Conservation (phyloP, 2,329 filamentous ascomycete species). For the Elsinoe necatrix region DNA sequence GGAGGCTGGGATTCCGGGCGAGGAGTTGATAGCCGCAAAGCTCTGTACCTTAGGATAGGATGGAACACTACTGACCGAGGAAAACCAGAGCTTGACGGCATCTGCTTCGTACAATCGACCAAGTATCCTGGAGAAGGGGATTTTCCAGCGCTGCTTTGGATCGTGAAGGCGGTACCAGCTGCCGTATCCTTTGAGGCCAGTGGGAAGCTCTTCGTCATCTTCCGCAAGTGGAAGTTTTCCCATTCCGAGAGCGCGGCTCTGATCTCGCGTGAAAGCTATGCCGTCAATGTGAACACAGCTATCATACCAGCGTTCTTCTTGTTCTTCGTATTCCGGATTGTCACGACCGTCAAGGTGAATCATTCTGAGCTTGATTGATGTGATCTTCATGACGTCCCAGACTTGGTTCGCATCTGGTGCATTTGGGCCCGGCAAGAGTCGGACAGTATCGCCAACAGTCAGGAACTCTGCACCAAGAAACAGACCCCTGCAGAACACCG, state of each 20-base stretch:
- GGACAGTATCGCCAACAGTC: slow-evolving; percentile 46
- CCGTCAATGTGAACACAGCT: slow-evolving; percentile 41
- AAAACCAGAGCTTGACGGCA: slow-evolving; percentile 41
- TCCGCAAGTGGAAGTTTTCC: slow-evolving; percentile 23
- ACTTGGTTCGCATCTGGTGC: slow-evolving; percentile 23
- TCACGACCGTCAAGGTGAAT: slow-evolving; percentile 41
- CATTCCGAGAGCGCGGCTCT: slow-evolving; percentile 26
- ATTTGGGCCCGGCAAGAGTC: slow-evolving; percentile 33
- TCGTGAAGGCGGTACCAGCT: slow-evolving; percentile 45
- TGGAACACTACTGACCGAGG: slow-evolving; percentile 18
- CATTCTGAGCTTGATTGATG: slow-evolving; percentile 45
- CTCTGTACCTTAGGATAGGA: background rate
- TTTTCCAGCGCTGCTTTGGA: slow-evolving; percentile 30
- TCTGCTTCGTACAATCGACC: slow-evolving; percentile 48
- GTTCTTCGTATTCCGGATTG: slow-evolving; percentile 38
- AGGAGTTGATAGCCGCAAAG: background rate
- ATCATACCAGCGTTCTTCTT: slow-evolving; percentile 24
- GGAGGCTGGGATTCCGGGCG: background rate
- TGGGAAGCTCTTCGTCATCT: slow-evolving; percentile 31
- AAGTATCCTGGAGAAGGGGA: slow-evolving; percentile 46
- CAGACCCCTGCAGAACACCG: slow-evolving; percentile 45
- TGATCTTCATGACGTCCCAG: slow-evolving; percentile 47
- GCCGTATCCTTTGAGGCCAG: slow-evolving; percentile 39
- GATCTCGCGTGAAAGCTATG: slow-evolving; percentile 38
- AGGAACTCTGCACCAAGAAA: slow-evolving; percentile 51